These are phyloP conservation scores for Alternaria alternata DNA, from an alignment of 2,329 filamentous ascomycete genomes.

Conservation along the genomic window DNA sequence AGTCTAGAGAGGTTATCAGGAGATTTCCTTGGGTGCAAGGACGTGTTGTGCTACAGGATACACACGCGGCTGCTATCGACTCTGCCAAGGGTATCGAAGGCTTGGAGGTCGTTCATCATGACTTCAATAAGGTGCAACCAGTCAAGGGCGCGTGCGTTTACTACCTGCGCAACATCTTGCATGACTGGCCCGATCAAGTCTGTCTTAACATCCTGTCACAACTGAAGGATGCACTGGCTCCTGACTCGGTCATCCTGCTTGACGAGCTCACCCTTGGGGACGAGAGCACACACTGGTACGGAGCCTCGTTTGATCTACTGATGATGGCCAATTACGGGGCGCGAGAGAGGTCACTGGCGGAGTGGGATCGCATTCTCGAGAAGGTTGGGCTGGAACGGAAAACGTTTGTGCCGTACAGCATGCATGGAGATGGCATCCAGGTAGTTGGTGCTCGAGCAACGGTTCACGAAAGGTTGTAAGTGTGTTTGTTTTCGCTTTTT, in stretches of 20 bases:
- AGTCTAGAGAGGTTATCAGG: constrained; percentile 8
- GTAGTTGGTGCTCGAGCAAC: constrained; percentile 1
- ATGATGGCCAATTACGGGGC: constrained; percentile 16
- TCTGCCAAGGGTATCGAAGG: constrained; percentile 7
- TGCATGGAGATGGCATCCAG: constrained; percentile 13
- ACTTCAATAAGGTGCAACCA: constrained; percentile 10
- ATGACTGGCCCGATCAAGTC: constrained; percentile 13
- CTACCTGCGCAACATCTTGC: constrained; percentile 13
- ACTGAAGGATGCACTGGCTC: constrained; percentile 11
- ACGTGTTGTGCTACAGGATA: constrained; percentile 10
- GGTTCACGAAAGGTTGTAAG: constrained; percentile 1
- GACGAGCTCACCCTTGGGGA: constrained; percentile 9
- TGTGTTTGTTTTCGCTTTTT: background rate
- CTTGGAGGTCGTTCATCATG: constrained; percentile 7
- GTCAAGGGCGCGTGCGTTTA: constrained; percentile 6
- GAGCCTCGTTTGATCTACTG: constrained; percentile 11
- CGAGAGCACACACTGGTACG: constrained; percentile 11
- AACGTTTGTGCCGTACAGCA: constrained; percentile 9
- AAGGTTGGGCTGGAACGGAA: constrained; percentile 14
- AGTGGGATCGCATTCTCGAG: constrained; percentile 11
- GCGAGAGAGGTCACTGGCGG: constrained; percentile 7
- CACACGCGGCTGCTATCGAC: constrained; percentile 11
- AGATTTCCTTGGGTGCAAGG: constrained; percentile 7
- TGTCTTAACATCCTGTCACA: constrained; percentile 6
- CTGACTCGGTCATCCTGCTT: constrained; percentile 12